Evolutionary conservation across 2,329 filamentous ascomycete genomes (phyloP), one percentile per base, ranked within the genome.

Genomic region (Pseudovirgaria hyperparasitica): DNA sequence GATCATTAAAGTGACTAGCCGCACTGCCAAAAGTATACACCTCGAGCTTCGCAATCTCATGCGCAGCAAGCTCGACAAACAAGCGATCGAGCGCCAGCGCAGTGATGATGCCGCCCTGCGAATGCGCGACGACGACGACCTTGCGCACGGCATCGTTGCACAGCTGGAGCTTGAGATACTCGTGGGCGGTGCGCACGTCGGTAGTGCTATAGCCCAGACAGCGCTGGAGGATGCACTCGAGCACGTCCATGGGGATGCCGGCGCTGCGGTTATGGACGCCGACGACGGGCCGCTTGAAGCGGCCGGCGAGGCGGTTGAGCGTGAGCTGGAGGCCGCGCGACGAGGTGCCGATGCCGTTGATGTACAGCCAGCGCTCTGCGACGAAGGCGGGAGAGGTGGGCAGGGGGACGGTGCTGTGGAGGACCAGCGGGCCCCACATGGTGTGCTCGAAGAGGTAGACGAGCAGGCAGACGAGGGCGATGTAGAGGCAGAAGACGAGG

Each of bases 391-490:
- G n/a, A n/a, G 5, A 34, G 16, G n/a, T n/a, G n/a, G n/a, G n/a
- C n/a, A n/a, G n/a, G 2, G 87, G 96, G 2, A 94, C 86, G 16
- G 84, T 92, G 25, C 86, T 82, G 48, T 85, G 90, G 69, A 98
- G 98, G 15, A 86, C 96, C 38, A 98, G 32, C 82, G 79, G 41
- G 73, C 67, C 11, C 73, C 81, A 20, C 94, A 76, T 10, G 90
- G 90, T 24, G 75, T 69, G 81, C 25, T 68, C 67, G 19, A 86
- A 72, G 15, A 81, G 71, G 52, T 92, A 80, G 30, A 56, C 57
- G 35, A n/a, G n/a, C n/a, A n/a, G n/a, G n/a, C n/a, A n/a, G n/a
- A n/a, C n/a, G n/a, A n/a, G n/a, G n/a, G n/a, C n/a, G n/a, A n/a
- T n/a, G n/a, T n/a, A n/a, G n/a, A n/a, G n/a, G n/a, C n/a, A n/a